These are phyloP conservation scores for Vitis riparia DNA, from an alignment of 164 flowering plant species.

Conservation along the genomic window DNA sequence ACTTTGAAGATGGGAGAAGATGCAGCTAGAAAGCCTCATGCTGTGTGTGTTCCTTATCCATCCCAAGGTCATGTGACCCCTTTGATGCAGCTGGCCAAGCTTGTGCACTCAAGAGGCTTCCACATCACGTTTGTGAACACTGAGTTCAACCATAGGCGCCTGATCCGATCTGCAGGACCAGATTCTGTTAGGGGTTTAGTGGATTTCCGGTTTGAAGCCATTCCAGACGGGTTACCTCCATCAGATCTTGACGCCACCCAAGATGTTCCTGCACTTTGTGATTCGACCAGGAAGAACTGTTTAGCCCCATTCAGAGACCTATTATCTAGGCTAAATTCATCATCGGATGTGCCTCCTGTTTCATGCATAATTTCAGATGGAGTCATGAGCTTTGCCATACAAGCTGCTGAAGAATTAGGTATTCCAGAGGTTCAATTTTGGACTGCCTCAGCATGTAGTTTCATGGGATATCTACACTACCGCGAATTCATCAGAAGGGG, in stretches of 20 bases:
- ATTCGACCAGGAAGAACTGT: constrained; percentile 29
- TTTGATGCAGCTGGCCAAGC: constrained; percentile 51
- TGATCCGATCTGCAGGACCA: constrained; percentile 39
- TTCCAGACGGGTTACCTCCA: constrained; percentile 62
- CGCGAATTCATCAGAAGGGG: constrained; percentile 32
- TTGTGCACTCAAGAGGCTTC: constrained; percentile 53
- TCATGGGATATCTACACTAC: constrained; percentile 30
- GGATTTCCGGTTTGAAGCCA: constrained; percentile 51
- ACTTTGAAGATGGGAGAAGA: not conserved
- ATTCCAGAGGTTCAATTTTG: constrained; percentile 39
- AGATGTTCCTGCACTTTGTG: constrained; percentile 40
- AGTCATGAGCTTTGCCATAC: constrained; percentile 36
- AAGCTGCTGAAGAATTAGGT: constrained; percentile 40
- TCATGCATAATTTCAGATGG: constrained; percentile 48
- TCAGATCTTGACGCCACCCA: constrained; percentile 53
- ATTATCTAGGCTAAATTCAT: constrained; percentile 22
- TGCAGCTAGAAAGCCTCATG: constrained; percentile 37
- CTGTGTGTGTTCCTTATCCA: constrained; percentile 56
- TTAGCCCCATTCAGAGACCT: constrained; percentile 29
- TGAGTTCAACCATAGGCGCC: constrained; percentile 57
- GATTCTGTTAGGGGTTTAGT: constrained; percentile 28
- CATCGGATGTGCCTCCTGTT: constrained; percentile 31
- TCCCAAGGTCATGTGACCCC: constrained; percentile 72
- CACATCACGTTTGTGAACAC: constrained; percentile 62
- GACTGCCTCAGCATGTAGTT: constrained; percentile 41